A percentile compares a stretch with the other conserved stretches of the same genome.
Conservation (phyloP, 129 eudicot genomes). For the Flaveria ramosissima region DNA sequence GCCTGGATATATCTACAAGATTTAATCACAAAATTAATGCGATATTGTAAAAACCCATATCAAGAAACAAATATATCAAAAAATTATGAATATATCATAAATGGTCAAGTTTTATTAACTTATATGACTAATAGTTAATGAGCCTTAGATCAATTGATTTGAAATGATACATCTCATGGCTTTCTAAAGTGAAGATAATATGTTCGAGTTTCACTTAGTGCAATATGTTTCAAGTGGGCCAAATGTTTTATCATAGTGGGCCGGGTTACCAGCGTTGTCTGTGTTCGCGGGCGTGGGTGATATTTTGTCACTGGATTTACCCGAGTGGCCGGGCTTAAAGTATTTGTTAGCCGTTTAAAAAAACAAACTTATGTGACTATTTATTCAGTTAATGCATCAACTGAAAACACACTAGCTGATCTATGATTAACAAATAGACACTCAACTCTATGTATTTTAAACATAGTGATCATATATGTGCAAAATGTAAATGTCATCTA, state of each 20-base stretch:
- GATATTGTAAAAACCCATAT: not conserved
- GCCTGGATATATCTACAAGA: constrained; percentile 59
- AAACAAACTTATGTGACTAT: not conserved
- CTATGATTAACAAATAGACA: not conserved
- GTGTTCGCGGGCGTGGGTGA: no score
- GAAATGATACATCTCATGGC: no score
- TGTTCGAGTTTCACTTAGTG: no score
- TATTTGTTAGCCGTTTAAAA: no score
- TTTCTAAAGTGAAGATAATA: no score
- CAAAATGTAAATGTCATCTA: not conserved
- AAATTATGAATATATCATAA: not conserved
- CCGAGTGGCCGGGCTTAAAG: no score
- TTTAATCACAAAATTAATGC: not conserved
- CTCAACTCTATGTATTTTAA: not conserved
- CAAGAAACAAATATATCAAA: not conserved
- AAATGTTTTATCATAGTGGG: no score
- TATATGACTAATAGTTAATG: not conserved
- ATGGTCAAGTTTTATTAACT: not conserved
- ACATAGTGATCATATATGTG: not conserved
- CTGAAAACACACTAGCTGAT: not conserved
- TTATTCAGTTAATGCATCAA: not conserved
- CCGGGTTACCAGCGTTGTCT: no score
- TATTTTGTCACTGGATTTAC: no score
- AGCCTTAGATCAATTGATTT: no score
- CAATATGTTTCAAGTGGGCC: no score